Percentiles rank a stretch among this genome's conserved stretches.
Conservation (phyloP, 1,284 basidiomycete species). For the Pascua sp. region DNA sequence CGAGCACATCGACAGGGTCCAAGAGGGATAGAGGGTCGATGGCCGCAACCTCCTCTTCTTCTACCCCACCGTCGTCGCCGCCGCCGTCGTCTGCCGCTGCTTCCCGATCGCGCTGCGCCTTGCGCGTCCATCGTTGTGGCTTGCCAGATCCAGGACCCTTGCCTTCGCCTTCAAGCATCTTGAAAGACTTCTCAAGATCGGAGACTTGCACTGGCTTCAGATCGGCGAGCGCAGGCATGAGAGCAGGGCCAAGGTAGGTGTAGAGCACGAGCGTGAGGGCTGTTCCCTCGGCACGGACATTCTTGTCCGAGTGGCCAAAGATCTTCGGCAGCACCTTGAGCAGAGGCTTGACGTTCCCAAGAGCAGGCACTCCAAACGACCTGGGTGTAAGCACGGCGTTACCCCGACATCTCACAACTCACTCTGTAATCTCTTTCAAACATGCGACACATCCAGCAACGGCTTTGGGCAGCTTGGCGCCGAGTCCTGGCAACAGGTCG, state of each 20-base stretch:
- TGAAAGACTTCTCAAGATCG: conserved; percentile 89
- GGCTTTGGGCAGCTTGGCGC: conserved; percentile 91
- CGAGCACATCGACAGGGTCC: conserved; percentile 75
- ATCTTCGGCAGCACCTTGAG: conserved; percentile 87
- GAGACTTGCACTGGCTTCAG: conserved; percentile 98
- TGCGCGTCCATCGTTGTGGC: conserved; percentile 74
- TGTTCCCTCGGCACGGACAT: conserved; percentile 86
- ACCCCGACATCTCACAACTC: conserved; percentile 21
- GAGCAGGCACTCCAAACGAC: conserved; percentile 73
- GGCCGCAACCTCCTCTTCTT: conserved; percentile 46
- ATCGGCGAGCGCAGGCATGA: conserved; percentile 82
- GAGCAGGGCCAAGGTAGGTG: conserved; percentile 80
- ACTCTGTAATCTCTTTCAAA: conserved; percentile 74
- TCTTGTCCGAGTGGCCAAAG: conserved; percentile 93
- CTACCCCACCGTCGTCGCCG: conserved; percentile 24
- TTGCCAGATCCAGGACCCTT: conserved; percentile 76
- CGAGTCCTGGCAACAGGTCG: conserved; percentile 78
- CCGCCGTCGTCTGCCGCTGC: conserved; percentile 52
- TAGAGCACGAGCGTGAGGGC: conserved; percentile 74
- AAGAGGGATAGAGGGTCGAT: conserved; percentile 79
- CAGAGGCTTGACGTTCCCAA: conserved; percentile 70
- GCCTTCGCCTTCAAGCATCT: conserved; percentile 72
- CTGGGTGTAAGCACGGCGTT: conserved; percentile 50
- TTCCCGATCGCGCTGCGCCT: conserved; percentile 70
- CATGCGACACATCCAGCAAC: conserved; percentile 77